phyloP scores from a whole-genome alignment of 1,284 basidiomycete species.

The Irpex rosettiformis region DNA sequence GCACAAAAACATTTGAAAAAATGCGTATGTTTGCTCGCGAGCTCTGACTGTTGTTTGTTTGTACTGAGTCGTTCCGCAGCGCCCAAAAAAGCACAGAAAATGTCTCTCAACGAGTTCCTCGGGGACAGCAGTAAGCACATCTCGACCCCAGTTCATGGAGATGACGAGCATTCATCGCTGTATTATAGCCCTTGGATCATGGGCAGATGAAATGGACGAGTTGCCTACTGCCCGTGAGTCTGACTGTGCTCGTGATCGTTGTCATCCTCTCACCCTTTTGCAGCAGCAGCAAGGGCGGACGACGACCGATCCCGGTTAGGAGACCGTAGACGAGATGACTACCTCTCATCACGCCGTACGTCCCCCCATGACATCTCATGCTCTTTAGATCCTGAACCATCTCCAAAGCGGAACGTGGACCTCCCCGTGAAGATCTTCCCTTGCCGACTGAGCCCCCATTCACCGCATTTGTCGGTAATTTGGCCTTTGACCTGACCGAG shows the following conservation, averaged over 20 bases:
- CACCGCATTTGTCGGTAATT: conserved; percentile 95
- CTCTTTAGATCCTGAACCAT: conserved; percentile 10
- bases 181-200: conserved; percentile 73
- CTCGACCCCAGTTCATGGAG: conserved; percentile 13
- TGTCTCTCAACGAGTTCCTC: conserved; percentile 88
- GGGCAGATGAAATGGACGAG: conserved; percentile 96
- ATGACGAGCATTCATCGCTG: conserved; percentile 33
- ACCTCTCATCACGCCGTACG: conserved; percentile 56
- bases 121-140: conserved; percentile 66
- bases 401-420: conserved; percentile 55
- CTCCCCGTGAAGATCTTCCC: conserved; percentile 84
- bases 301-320: conserved; percentile 48
- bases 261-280: conserved; percentile 18
- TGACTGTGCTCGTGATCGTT: conserved; percentile 12
- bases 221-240: conserved; percentile 86
- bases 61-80: conserved; percentile 39
- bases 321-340: conserved; percentile 61
- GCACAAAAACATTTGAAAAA: conserved; percentile 19
- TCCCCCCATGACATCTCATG: conserved; percentile 14
- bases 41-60: neutral
- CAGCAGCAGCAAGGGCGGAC: conserved; percentile 61
- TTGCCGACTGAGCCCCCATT: conserved; percentile 93
- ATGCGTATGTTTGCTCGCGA: conserved; percentile 27
- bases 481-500: conserved; percentile 91
- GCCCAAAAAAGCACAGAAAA: conserved; percentile 89